Evolutionary conservation across 108 stramenopile species (phyloP).

Genomic region (Pelagomonas calceolata): DNA sequence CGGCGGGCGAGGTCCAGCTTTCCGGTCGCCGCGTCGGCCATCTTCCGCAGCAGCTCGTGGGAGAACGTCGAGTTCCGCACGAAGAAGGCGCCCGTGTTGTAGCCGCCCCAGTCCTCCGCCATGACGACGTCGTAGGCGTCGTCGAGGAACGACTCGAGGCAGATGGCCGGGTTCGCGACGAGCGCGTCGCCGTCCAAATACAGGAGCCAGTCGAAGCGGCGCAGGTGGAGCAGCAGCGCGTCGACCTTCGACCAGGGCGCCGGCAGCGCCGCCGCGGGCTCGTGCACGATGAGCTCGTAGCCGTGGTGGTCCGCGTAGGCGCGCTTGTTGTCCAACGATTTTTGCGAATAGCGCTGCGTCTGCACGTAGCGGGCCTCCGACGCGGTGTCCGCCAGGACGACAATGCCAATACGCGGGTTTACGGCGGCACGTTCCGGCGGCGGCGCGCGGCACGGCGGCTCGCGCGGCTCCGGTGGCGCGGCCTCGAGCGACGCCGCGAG

Average conservation of each 20-base stretch:
- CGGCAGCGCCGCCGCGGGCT: slow-evolving; percentile 13
- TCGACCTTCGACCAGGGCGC: slow-evolving; percentile 32
- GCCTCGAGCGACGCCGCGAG: no score
- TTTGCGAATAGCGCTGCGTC: neutral
- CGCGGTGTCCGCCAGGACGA: no score
- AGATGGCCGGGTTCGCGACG: slow-evolving; percentile 23
- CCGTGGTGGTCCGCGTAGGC: slow-evolving; percentile 22
- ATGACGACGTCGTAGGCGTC: slow-evolving; percentile 22
- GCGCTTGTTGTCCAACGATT: slow-evolving; percentile 9
- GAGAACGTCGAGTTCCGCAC: slow-evolving; percentile 20
- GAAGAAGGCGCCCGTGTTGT: slow-evolving; percentile 29
- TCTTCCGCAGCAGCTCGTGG: slow-evolving; percentile 15
- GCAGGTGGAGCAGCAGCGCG: slow-evolving; percentile 17
- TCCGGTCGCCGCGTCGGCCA: slow-evolving; percentile 26
- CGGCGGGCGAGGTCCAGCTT: neutral
- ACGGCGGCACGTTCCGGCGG: no score
- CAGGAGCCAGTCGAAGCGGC: slow-evolving; percentile 23
- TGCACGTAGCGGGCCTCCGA: neutral
- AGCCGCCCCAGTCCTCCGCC: slow-evolving; percentile 32
- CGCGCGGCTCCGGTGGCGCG: no score
- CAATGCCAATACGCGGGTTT: no score
- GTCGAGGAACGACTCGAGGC: slow-evolving; percentile 23
- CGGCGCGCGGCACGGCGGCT: no score
- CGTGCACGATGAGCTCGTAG: slow-evolving; percentile 20
- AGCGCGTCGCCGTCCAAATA: slow-evolving; percentile 35